Conservation (phyloP, 2,329 filamentous ascomycete species). For the Coniochaeta pulveracea region DNA sequence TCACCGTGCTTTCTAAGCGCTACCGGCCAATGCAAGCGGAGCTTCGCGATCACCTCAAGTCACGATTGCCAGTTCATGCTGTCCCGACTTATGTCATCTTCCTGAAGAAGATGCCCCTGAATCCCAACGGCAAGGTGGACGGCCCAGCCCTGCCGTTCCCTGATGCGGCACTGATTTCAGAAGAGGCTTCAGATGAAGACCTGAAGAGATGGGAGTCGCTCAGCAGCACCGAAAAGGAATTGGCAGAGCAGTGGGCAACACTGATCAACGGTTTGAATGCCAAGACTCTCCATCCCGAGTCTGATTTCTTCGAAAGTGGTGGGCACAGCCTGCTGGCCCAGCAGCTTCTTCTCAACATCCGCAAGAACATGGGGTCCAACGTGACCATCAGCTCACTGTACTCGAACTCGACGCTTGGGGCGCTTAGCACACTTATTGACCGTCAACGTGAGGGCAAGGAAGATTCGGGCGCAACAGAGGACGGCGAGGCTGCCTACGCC, state of each 20-base stretch:
- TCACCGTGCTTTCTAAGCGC: slow-evolving; percentile 29
- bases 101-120: slow-evolving; percentile 63
- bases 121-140: slow-evolving; percentile 80
- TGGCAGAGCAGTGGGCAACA: slow-evolving; percentile 66
- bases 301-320: slow-evolving; percentile 68
- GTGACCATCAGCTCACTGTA: slow-evolving; percentile 63
- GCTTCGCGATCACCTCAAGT: slow-evolving; percentile 55
- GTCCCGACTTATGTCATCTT: slow-evolving; percentile 66
- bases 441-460: slow-evolving; percentile 16
- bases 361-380: slow-evolving; percentile 28
- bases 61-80: slow-evolving; percentile 62
- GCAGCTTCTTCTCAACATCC: slow-evolving; percentile 63
- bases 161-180: slow-evolving; percentile 55
- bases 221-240: slow-evolving; percentile 46
- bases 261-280: slow-evolving; percentile 56
- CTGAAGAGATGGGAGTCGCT: slow-evolving; percentile 27
- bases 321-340: slow-evolving; percentile 75
- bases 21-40: slow-evolving; percentile 35
- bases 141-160: slow-evolving; percentile 71
- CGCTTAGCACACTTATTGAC: slow-evolving; percentile 41
- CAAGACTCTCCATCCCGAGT: slow-evolving; percentile 48
- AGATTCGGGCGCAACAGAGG: slow-evolving; percentile 15
- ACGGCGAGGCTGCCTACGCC: slow-evolving; percentile 33
- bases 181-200: slow-evolving; percentile 29
- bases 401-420: slow-evolving; percentile 41